Evolutionary conservation across 306 rosid species (phyloP).

Genomic region (Vicia villosa): DNA sequence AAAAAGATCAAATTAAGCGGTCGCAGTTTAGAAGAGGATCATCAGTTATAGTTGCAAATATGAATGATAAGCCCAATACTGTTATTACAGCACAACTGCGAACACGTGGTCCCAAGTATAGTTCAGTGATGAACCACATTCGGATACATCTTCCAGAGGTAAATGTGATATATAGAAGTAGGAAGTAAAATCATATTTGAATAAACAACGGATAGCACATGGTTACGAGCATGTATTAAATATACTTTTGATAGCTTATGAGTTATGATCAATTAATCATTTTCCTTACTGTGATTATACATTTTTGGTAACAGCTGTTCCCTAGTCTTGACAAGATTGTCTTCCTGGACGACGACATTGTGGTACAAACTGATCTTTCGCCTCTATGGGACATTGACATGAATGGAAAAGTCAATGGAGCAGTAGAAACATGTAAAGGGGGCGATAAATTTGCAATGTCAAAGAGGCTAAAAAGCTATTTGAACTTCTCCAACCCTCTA

Average conservation of each 20-base stretch:
- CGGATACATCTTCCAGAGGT: slow-evolving; percentile 97
- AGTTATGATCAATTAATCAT: too few relatives aligned
- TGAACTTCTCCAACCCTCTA: slow-evolving; percentile 94
- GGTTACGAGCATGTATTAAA: neutral
- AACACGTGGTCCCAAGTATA: slow-evolving; percentile 93
- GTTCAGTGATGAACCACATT: slow-evolving; percentile 92
- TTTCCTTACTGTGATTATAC: slow-evolving; percentile 7
- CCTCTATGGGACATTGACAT: slow-evolving; percentile 91
- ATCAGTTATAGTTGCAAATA: slow-evolving; percentile 76
- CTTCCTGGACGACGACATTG: slow-evolving; percentile 90
- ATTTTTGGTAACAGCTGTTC: slow-evolving; percentile 63
- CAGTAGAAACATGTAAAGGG: slow-evolving; percentile 90
- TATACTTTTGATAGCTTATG: too few relatives aligned
- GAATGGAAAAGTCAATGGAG: slow-evolving; percentile 97
- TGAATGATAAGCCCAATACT: slow-evolving; percentile 73
- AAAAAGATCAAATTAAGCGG: slow-evolving; percentile 76
- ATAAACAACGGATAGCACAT: too few relatives aligned
- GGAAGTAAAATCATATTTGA: neutral
- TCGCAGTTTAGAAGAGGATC: slow-evolving; percentile 87
- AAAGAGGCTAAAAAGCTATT: slow-evolving; percentile 77
- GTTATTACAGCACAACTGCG: slow-evolving; percentile 83
- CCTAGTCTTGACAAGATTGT: slow-evolving; percentile 86
- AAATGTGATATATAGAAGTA: slow-evolving; percentile 18
- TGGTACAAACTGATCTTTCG: slow-evolving; percentile 93
- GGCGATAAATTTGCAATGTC: slow-evolving; percentile 86